Conservation (phyloP, 257 asterid genomes). For the Solanum sejunctum region DNA sequence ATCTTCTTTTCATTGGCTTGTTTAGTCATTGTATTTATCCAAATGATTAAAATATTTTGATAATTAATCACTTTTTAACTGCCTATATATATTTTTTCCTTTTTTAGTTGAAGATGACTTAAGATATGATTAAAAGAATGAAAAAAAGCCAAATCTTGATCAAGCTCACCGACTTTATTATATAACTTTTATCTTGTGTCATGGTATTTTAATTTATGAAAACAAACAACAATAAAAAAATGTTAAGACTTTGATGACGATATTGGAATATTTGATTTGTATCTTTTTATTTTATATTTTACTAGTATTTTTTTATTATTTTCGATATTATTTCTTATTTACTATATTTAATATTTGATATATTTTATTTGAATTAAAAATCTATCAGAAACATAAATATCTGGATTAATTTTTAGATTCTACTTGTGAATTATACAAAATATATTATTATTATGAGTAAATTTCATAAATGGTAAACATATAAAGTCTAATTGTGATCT, state of each 20-base stretch:
- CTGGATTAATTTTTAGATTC: background rate
- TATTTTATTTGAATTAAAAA: background rate
- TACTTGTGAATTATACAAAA: rapidly evolving
- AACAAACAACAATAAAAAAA: background rate
- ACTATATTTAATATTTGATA: no score
- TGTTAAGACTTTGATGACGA: slow-evolving; percentile 11
- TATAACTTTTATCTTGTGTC: slow-evolving; percentile 13
- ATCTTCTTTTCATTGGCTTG: background rate
- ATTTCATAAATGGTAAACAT: no score
- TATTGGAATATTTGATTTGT: slow-evolving; percentile 26
- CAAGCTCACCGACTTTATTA: slow-evolving; percentile 22
- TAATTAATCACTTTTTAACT: background rate
- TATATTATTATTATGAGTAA: background rate
- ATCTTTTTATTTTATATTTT: background rate
- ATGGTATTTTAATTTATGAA: background rate
- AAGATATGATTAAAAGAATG: background rate
- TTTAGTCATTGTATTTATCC: background rate
- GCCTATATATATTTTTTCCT: background rate
- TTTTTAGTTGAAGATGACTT: background rate
- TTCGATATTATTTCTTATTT: no score
- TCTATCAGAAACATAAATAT: no score
- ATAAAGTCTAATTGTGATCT: no score
- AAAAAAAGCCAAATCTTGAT: background rate
- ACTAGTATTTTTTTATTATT: background rate
- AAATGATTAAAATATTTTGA: background rate